Evolutionary conservation across 2,329 filamentous ascomycete genomes (phyloP), one percentile per base, ranked within the genome.

Genomic region (Fusarium papillatum): DNA sequence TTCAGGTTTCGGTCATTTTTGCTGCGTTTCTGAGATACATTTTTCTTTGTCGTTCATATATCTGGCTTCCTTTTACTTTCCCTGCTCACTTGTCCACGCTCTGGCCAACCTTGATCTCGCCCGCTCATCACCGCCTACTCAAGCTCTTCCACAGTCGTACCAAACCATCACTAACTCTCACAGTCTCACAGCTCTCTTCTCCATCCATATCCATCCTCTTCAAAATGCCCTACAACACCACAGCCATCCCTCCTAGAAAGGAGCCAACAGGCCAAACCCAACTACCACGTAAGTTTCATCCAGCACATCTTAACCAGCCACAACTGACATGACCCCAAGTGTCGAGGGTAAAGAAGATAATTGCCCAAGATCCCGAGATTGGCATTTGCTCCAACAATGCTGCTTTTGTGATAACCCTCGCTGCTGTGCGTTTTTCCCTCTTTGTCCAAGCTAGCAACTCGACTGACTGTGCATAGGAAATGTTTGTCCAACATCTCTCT

Each of bases 261-360:
- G 95, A 98, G 85, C 91, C 95, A 57, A 97, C 94, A 4, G 96
- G 96, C 77, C 93, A 95, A 76, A 94, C 94, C 26, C 93, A 95
- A 77, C 90, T 98, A 38, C 96, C 96, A 11, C 88, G 96, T 98
- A 88, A 85, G 94, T 88, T n/a, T 5, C 29, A 62, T 77, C 57
- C 26, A n/a, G 8, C 26, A 53, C 57, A 36, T 65, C 24, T 50
- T 16, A 60, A 29, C 31, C 24, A 36, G 4, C n/a, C 34, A 39
- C 55, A 41, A 16, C 71, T 71, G 38, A 71, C 62, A 63, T 46
- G 16, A 19, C 34, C 39, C 24, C 75, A 74, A 98, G 97, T 98
- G 68, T 95, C 97, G 22, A 92, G 97, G 80, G 95, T 99, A 70
- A 98, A 98, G 86, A 98, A 98, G 86, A 98, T 99, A 82, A 95